Evolutionary conservation across 2,329 filamentous ascomycete genomes (phyloP), one percentile per base, ranked within the genome.

Genomic region (Aspergillus ibericus): DNA sequence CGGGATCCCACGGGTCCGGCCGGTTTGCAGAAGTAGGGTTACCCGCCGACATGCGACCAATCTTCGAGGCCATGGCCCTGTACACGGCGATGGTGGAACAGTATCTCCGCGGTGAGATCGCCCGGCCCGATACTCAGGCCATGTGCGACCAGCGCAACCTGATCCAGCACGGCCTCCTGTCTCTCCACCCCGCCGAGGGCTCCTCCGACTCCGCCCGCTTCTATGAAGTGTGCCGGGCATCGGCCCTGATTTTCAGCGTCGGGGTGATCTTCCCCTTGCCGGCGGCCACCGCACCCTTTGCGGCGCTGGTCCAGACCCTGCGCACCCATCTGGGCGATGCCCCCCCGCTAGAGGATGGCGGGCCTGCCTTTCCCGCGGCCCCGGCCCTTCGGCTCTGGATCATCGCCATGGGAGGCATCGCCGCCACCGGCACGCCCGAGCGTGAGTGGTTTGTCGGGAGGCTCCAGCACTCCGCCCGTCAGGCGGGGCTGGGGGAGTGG

Each of bases 131-230:
- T 13, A 25, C 34, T 5, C 46, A 40, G 15, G 36, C 35, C 20
- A 42, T 56, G 34, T 56, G 46, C 9, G 54, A 56, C 36, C 46
- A 50, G 20, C 54, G 54, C n/a, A 56, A 56, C 29, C 34, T 56
- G 6, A 22, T 44, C 20, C 54, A 56, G 18, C 42, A 38, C 34
- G 35, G 29, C 18, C 6, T 56, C 20, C 38, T 56, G 29, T 32
- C 46, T 12, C 34, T 56, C 5, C 46, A 20, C 8, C 18, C 46
- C 1, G 15, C 34, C 7, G 35, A 9, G 15, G 29, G 27, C 13
- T 20, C 10, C 1, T 7, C 15, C 18, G 25, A 48, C 18, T 3
- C 2, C 2, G 34, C 22, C n/a, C 29, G 25, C 4, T n/a, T 46
- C 13, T 55, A 48, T n/a, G 54, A 56, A 20, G 54, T 46, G 20